A percentile compares a stretch with the other conserved stretches of the same genome.
These are phyloP conservation scores for Moesziomyces sp. DNA, from an alignment of 1,284 basidiomycete species.

Conservation along the genomic window DNA sequence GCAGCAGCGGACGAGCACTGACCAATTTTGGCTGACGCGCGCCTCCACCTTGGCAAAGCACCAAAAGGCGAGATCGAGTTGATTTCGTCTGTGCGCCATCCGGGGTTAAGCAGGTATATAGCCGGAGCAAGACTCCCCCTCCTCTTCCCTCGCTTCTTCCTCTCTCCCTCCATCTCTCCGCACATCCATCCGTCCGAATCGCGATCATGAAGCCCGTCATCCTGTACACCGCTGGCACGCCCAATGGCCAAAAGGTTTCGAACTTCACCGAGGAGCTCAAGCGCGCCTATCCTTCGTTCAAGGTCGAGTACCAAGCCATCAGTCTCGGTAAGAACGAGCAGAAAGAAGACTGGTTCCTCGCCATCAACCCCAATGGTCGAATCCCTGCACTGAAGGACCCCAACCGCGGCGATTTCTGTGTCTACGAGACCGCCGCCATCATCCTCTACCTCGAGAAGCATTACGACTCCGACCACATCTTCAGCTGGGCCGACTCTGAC, in stretches of 20 bases:
- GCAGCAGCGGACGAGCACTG: slow-evolving; percentile 8
- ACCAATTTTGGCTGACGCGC: slow-evolving; percentile 2
- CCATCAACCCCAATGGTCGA: slow-evolving; percentile 63
- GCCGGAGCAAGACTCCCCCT: neutral
- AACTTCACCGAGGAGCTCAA: slow-evolving; percentile 58
- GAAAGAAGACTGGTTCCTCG: slow-evolving; percentile 55
- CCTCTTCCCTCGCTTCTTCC: neutral
- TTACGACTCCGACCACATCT: slow-evolving; percentile 57
- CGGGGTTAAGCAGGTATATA: no score
- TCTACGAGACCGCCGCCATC: slow-evolving; percentile 54
- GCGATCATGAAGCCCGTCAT: slow-evolving; percentile 43
- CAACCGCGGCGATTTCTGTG: slow-evolving; percentile 40
- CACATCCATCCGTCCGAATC: no score
- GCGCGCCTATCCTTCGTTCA: slow-evolving; percentile 40
- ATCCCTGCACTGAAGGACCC: slow-evolving; percentile 58
- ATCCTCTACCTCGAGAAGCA: slow-evolving; percentile 58
- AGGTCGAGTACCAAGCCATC: slow-evolving; percentile 34
- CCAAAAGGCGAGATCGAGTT: no score
- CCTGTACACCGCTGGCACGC: slow-evolving; percentile 51
- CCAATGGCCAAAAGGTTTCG: slow-evolving; percentile 47
- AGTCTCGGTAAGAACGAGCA: slow-evolving; percentile 48
- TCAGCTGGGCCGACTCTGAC: slow-evolving; percentile 38
- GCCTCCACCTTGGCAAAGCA: slow-evolving; percentile 6
- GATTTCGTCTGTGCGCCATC: no score
- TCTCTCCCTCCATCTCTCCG: no score